Conservation (phyloP, 495 filamentous ascomycete species). For the Tuber magnatum region DNA sequence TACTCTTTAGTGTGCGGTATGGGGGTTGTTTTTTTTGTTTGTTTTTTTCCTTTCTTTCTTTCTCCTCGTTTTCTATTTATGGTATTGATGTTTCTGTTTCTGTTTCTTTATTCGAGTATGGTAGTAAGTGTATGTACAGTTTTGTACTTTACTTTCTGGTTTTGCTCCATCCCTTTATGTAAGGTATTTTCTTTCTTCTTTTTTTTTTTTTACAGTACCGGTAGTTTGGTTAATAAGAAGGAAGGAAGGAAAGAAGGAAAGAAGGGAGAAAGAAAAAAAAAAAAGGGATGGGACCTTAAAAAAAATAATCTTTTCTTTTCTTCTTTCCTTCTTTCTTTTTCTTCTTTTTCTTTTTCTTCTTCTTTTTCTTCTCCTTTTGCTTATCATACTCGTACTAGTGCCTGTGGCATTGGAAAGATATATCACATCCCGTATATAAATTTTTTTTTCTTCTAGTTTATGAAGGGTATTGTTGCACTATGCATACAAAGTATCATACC, state of each 20-base stretch:
- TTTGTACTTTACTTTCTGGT: neutral
- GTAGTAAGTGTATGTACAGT: too few relatives aligned
- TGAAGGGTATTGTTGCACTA: too few relatives aligned
- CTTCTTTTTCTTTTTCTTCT: neutral
- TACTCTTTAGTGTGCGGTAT: too few relatives aligned
- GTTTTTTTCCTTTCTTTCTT: neutral
- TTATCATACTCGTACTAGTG: too few relatives aligned
- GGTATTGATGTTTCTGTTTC: neutral
- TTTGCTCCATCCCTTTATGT: neutral
- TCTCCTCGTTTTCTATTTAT: neutral
- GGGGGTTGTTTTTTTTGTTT: too few relatives aligned
- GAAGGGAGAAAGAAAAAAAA: neutral
- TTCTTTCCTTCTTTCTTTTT: too few relatives aligned
- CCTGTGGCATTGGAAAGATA: neutral
- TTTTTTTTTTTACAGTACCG: constrained; percentile 4
- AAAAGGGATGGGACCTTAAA: neutral
- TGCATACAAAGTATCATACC: too few relatives aligned
- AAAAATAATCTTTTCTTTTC: neutral
- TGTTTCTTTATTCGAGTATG: neutral
- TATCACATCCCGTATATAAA: neutral
- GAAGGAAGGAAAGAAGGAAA: neutral
- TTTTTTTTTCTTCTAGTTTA: neutral
- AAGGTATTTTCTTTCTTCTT: constrained; percentile 4
- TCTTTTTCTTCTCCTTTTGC: neutral
- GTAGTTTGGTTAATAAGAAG: neutral